Evolutionary conservation across 208 protist genomes (phyloP), one percentile per base, ranked within the genome.

Genomic region (Trypanosoma cruzi): DNA sequence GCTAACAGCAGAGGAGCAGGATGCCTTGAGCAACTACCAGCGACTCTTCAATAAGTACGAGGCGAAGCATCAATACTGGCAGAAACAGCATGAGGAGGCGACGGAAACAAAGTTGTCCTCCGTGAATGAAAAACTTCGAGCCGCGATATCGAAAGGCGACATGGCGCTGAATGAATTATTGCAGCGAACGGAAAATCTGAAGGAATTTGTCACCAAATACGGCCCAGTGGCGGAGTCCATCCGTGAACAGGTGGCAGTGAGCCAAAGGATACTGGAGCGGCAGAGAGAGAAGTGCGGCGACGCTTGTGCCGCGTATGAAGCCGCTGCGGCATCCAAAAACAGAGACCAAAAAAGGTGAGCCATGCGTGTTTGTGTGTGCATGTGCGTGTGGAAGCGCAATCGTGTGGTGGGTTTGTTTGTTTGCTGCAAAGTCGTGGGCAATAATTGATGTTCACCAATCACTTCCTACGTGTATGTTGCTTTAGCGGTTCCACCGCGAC

Each of bases 1-100:
- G 53, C 40, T 77, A 22, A 65, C 63, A 20, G 31, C 28, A 10
- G 64, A 77, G 26, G 71, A 77, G 61, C 64, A 61, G 22, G 48
- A 44, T 0, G 48, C 55, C 6, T 14, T n/a, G 10, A 40, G 40
- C 16, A 42, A 50, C 22, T 64, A 76, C 48, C 62, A 64, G 48
- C 62, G 56, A n/a, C 18, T 65, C 53, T 3, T 66, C 28, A 16
- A 60, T 3, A 69, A 69, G 49, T 71, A 71, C 37, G 62, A 71
- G 29, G 26, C 18, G 8, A 76, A 70, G 40, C 50, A 3, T 13
- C 5, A 52, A 22, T 50, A 69, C 46, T 60, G 40, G 56, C 52
- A 52, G 48, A 8, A 68, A 32, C 36, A 66, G 4, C n/a, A 59
- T 28, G 61, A 16, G 22, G 56, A 56, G 22, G 53, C 67, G 24